Evolutionary conservation across 2,329 filamentous ascomycete genomes (phyloP), one percentile per base, ranked within the genome.

Genomic region (Nigrospora sphaerica): DNA sequence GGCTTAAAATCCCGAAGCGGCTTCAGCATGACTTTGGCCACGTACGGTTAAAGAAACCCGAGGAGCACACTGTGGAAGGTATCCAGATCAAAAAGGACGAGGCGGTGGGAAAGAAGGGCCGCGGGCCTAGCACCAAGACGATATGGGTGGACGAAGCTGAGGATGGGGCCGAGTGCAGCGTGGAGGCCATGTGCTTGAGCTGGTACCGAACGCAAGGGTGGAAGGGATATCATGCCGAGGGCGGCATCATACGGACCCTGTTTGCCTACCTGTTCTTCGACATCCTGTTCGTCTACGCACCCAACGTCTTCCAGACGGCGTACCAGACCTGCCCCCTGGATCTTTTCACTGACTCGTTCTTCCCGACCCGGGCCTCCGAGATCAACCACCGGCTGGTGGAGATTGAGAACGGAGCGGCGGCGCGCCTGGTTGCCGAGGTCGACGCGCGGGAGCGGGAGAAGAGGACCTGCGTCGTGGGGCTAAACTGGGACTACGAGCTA

Each of bases 241-340:
- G 90, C 32, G 88, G 91, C 2, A 91, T 97, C 55, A 71, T 97
- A 7, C 83, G 90, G n/a, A 98, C 93, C 0, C 72, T 98, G 23
- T 91, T 91, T 65, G 86, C 83, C 13, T 92, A 93, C 60, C 79
- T 98, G 16, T 95, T 97, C 71, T 93, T 85, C 70, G 92, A 98
- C 64, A 80, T 97, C 19, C 72, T 98, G 7, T 97, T 97, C 67
- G 74, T 89, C 23, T 95, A 95, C 64, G 80, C 97, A 6, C 92
- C 93, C 23, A 95, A 97, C 57, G 92, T 98, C 46, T 98, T 98
- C 65, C 92, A 97, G 63, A 98, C 93, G 6, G 81, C 86, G 1
- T 98, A 88, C 62, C 93, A 98, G 66, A 95, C 89, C 0, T 95
- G 89, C 59, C 93, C 93, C 1, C 71, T 98, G 4, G 93, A 98